Conservation (phyloP, 768 basidiomycete genomes). For the Suillus tomentosus region DNA sequence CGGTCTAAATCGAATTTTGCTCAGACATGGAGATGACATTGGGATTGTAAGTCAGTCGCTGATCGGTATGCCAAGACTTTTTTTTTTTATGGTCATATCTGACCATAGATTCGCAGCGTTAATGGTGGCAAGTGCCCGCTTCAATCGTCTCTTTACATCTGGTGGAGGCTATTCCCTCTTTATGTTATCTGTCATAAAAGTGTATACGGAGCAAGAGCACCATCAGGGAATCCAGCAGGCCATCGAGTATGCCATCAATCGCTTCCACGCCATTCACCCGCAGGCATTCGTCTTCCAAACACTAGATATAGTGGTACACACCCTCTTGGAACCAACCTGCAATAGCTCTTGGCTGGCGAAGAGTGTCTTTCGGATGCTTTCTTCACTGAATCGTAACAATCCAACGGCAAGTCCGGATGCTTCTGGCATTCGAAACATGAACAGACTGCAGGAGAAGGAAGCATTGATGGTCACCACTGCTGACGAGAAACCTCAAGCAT, state of each 20-base stretch:
- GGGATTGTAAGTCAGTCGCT: constrained; percentile 76
- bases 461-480: constrained; percentile 68
- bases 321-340: constrained; percentile 50
- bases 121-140: constrained; percentile 77
- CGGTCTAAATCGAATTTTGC: constrained; percentile 68
- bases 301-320: constrained; percentile 59
- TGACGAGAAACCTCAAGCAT: constrained; percentile 73
- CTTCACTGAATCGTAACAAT: constrained; percentile 51
- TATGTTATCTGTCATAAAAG: constrained; percentile 71
- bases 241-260: constrained; percentile 69
- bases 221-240: constrained; percentile 62
- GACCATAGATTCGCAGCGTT: constrained; percentile 46
- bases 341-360: constrained; percentile 55
- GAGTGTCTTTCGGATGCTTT: constrained; percentile 59
- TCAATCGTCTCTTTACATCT: constrained; percentile 72
- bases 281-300: constrained; percentile 77
- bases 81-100: constrained; percentile 1
- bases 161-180: constrained; percentile 74
- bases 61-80: constrained; percentile 52
- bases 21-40: constrained; percentile 70
- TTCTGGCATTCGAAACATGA: constrained; percentile 67
- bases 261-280: constrained; percentile 74
- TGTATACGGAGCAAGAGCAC: constrained; percentile 61
- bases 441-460: constrained; percentile 67
- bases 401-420: constrained; percentile 49